Conservation (phyloP, 768 basidiomycete species). For the Lactarius indigo region DNA sequence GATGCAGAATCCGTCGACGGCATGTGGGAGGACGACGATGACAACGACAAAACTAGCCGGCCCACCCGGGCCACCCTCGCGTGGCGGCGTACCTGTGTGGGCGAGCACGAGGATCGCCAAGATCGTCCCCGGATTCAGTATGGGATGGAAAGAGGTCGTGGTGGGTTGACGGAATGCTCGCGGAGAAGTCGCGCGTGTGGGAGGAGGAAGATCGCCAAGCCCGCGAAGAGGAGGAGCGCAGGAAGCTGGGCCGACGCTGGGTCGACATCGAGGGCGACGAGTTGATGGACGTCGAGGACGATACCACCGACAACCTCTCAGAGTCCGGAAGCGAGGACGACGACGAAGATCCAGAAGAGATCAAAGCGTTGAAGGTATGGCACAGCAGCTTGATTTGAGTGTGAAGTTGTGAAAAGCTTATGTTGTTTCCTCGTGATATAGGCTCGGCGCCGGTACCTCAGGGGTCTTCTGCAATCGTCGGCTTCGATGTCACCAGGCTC, state of each 20-base stretch:
- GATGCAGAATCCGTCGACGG: conserved; percentile 66
- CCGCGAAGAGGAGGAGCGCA: conserved; percentile 62
- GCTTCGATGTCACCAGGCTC: conserved; percentile 28
- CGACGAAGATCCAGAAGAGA: conserved; percentile 65
- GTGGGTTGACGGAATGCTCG: conserved; percentile 60
- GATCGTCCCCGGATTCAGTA: conserved; percentile 70
- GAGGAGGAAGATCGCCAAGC: conserved; percentile 64
- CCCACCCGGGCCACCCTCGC: conserved; percentile 37
- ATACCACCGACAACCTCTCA: conserved; percentile 34
- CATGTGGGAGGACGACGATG: conserved; percentile 75
- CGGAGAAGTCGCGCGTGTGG: conserved; percentile 68
- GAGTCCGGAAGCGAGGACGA: conserved; percentile 45
- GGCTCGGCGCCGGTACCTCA: conserved; percentile 74
- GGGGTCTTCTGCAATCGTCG: conserved; percentile 55
- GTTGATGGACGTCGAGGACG: conserved; percentile 45
- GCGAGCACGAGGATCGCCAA: conserved; percentile 63
- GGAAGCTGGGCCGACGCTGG: conserved; percentile 59
- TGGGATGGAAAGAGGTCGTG: conserved; percentile 62
- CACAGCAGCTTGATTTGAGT: conserved; percentile 5
- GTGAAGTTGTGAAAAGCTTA: conserved; percentile 7
- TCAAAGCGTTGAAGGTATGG: conserved; percentile 76
- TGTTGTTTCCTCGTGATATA: conserved; percentile 31
- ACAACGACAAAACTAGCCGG: conserved; percentile 41
- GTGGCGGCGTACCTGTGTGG: conserved; percentile 74
- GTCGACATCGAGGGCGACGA: conserved; percentile 62